Base-by-base conservation (phyloP, 202 grass and related monocot species). In the Hordeum pubiflorum region DNA sequence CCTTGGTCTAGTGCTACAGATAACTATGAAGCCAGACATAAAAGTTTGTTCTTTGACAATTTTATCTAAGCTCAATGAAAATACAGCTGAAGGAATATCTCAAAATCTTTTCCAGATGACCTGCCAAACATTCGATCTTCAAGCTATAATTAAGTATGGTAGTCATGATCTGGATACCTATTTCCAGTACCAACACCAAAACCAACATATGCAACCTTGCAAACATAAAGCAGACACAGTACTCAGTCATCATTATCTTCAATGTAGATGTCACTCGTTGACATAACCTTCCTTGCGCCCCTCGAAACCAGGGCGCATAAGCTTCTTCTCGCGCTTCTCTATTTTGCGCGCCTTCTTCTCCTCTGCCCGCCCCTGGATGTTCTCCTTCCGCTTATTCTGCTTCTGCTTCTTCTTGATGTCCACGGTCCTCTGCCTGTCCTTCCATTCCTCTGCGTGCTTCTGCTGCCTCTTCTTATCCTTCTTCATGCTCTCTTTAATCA, bases 271-370 rank as follows among this genome's bases (percentile, higher is more conserved):
- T 86, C 78, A 97, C 74, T 87, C 63, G 2, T 94, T 94, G 50
- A 98, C 84, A 63, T 98, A 91, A 37, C 90, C 92, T 64, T 93
- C 86, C 86, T 94, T 98, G 62, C 84, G 74, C 15, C 95, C 89
- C 68, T 98, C 95, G 84, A 94, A 98, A 2, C 92, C 92, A 7
- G 91, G 92, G 31, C 90, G 85, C 90, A 93, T 93, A 43, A 93
- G 88, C 64, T 98, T 98, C 83, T 94, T 94, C 88, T 98, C 95
- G 0, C 92, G 89, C 88, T 94, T 94, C 73, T 98, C 94, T 40
- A 98, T 93, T 70, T 86, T 88, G 63, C 84, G 77, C 77, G 87
- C 86, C 84, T 87, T 94, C 79, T 94, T 94, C 63, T 93, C 88
- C 9, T 97, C 73, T 76, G 91, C 88, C 72, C 92, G 89, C 44